Evolutionary conservation across 1,284 basidiomycete genomes (phyloP), one percentile per base, ranked within the genome.

Genomic region (Ganoderma lucidum): DNA sequence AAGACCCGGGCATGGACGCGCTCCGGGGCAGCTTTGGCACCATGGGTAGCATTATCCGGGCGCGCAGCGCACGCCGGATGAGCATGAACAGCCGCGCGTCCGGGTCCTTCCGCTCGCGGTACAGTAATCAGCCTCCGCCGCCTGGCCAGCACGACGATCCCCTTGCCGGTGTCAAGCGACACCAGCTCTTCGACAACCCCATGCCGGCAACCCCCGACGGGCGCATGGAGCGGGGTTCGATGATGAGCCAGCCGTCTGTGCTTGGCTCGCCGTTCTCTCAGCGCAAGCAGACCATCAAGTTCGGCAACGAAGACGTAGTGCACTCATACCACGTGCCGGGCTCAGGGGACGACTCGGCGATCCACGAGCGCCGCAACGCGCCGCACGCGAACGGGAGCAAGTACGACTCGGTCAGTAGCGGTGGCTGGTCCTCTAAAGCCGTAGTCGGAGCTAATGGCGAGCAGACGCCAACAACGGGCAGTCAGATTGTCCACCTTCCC

Each of bases 21-120:
- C 84, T 98, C 2, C 89, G 96, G 35, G 95, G 95, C n/a, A 92
- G 92, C 5, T 96, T 96, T 75, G 95, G 96, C 4, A 88, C 95
- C 0, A 84, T 97, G 63, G 96, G 96, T 2, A 95, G 93, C 76
- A 93, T 98, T 77, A 94, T 97, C 69, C 90, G 96, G 14, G 96
- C 96, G 0, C 86, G 93, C 62, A 93, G 86, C 73, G 87, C 86
- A 30, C 84, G 85, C 65, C 82, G 88, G 64, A 80, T 89, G 81
- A 93, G 90, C 74, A 89, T 91, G 79, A 86, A 83, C 61, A 88
- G 85, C 69, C 80, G 76, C 5, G 69, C 65, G 10, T 75, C 79
- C 6, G 70, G 76, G 15, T 79, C 80, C 10, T 45, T 77, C 30
- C 73, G 73, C 58, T 75, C 76, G 37, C 72, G 76, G 9, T 70